Evolutionary conservation across 495 filamentous ascomycete species (phyloP).

Genomic region (Aspergillus funiculosus): DNA sequence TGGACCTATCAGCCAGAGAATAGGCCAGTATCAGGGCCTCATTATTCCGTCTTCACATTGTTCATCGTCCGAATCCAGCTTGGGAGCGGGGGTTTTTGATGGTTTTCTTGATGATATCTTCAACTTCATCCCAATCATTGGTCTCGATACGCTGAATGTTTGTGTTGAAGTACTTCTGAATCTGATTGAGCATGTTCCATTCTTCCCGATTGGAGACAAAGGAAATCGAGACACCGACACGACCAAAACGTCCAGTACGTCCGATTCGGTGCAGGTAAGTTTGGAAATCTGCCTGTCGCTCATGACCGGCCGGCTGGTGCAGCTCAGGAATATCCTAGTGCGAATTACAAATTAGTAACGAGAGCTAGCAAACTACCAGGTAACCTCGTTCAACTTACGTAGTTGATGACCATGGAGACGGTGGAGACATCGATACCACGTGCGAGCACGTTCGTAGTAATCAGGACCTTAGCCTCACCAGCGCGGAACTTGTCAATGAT

Average conservation of each 20-base stretch:
- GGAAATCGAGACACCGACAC: constrained; percentile 90
- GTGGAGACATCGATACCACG: constrained; percentile 96
- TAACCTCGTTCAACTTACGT: constrained; percentile 39
- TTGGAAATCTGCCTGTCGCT: constrained; percentile 64
- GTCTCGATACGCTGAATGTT: constrained; percentile 55
- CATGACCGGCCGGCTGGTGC: constrained; percentile 16
- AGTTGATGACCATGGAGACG: constrained; percentile 97
- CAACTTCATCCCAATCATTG: constrained; percentile 81
- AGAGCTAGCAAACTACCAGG: not conserved
- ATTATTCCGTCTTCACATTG: not conserved
- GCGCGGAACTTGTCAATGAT: constrained; percentile 84
- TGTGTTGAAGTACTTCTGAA: constrained; percentile 64
- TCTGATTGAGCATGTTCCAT: constrained; percentile 68
- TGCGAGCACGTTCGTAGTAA: constrained; percentile 94
- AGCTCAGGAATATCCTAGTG: constrained; percentile 53
- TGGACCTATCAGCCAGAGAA: not conserved
- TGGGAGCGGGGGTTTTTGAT: constrained; percentile 76
- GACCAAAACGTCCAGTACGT: constrained; percentile 93
- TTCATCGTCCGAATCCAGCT: constrained; percentile 41
- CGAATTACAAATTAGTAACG: constrained; percentile 10
- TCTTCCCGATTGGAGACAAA: constrained; percentile 79
- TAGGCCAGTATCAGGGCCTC: not conserved
- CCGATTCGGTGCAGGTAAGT: constrained; percentile 99
- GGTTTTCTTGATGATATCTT: constrained; percentile 69
- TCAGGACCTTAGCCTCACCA: constrained; percentile 90